Conservation (phyloP, 345 rosid species). For the Arabis alpina region DNA sequence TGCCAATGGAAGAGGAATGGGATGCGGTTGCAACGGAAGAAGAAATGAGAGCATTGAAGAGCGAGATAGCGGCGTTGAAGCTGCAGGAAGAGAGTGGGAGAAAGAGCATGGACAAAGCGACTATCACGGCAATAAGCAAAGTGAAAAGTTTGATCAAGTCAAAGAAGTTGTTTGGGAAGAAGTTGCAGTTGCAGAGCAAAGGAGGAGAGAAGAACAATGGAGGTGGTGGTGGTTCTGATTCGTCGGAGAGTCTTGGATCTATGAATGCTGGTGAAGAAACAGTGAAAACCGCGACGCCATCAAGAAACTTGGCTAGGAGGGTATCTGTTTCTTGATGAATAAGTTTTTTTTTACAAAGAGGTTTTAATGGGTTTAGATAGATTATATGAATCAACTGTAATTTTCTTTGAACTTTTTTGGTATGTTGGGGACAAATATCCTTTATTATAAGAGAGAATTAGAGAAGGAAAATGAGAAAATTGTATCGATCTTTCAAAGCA, state of each 20-base stretch:
- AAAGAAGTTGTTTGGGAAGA: conserved; percentile 63
- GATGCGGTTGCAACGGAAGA: conserved; percentile 72
- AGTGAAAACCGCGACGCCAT: conserved; percentile 60
- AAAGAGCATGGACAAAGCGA: conserved; percentile 49
- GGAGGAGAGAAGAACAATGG: conserved; percentile 57
- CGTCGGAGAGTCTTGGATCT: conserved; percentile 74
- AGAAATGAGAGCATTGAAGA: conserved; percentile 72
- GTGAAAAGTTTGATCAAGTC: conserved; percentile 77
- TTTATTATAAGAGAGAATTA: conserved; percentile 5
- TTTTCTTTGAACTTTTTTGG: conserved; percentile 11
- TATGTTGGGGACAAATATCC: conserved; percentile 1
- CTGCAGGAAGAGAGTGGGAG: conserved; percentile 51
- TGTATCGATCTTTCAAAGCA: conserved; percentile 1
- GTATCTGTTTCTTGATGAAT: conserved; percentile 65
- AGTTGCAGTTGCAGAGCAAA: conserved; percentile 27
- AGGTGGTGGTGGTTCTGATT: conserved; percentile 78
- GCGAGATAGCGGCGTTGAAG: conserved; percentile 66
- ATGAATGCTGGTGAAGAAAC: conserved; percentile 51
- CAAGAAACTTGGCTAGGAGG: conserved; percentile 62
- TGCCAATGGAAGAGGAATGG: conserved; percentile 81
- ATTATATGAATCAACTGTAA: conserved; percentile 31
- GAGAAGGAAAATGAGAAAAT: neutral
- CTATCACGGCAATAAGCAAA: conserved; percentile 49
- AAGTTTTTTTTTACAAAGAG: neutral
- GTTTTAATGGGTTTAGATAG: conserved; percentile 28